These are phyloP conservation scores for Phytopythium cucurbitacearum DNA, from an alignment of 352 stramenopile species.

Conservation along the genomic window DNA sequence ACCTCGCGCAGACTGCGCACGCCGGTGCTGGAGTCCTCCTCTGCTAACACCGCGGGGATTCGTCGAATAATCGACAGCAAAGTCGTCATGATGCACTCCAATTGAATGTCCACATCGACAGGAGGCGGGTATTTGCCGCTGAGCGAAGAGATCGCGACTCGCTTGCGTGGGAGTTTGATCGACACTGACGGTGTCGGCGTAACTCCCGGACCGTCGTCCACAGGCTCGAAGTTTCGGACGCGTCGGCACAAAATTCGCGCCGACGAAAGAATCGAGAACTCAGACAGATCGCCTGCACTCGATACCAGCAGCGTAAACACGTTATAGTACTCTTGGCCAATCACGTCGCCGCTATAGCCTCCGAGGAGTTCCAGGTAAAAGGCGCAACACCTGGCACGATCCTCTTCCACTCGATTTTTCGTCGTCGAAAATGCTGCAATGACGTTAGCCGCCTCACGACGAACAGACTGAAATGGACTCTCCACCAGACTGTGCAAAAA, in stretches of 20 bases:
- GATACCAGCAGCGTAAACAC: constrained; percentile 57
- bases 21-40: constrained; percentile 32
- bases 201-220: constrained; percentile 11
- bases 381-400: constrained; percentile 37
- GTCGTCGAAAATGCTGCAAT: constrained; percentile 39
- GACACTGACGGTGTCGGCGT: background rate
- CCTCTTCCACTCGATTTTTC: constrained; percentile 38
- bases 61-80: constrained; percentile 54
- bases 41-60: constrained; percentile 49
- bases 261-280: constrained; percentile 41
- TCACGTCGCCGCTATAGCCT: constrained; percentile 35
- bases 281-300: constrained; percentile 30
- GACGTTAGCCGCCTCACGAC: constrained; percentile 35
- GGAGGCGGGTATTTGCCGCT: constrained; percentile 10
- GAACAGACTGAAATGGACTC: constrained; percentile 41
- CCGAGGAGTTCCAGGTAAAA: constrained; percentile 49
- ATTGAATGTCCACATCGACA: constrained; percentile 25
- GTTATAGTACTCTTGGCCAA: constrained; percentile 57
- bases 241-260: constrained; percentile 45
- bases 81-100: constrained; percentile 55
- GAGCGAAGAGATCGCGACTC: background rate
- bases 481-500: constrained; percentile 43
- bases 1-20: constrained; percentile 51
- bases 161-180: background rate
- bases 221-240: constrained; percentile 39